Evolutionary conservation across 306 rosid genomes (phyloP).

Genomic region (Cucumis hystrix): DNA sequence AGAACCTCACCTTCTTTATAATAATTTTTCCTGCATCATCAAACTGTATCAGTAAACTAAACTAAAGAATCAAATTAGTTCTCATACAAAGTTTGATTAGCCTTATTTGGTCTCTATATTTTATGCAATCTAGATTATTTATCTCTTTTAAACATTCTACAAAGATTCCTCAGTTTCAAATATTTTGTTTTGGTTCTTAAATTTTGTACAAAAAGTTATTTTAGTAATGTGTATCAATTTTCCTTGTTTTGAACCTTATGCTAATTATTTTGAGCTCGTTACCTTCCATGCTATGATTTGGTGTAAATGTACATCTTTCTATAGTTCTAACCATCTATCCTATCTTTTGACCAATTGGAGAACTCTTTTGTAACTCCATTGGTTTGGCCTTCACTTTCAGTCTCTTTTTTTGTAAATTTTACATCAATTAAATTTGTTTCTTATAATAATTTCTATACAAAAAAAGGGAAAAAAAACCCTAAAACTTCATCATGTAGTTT

Average conservation of each 20-base stretch:
- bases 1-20: conserved; percentile 68
- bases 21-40: conserved; percentile 60
- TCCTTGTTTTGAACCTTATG: background rate
- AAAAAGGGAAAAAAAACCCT: too few relatives aligned
- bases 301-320: too few relatives aligned
- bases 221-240: background rate
- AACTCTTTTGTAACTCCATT: too few relatives aligned
- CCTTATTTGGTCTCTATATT: background rate
- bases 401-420: too few relatives aligned
- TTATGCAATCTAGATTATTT: background rate
- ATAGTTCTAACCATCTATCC: too few relatives aligned
- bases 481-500: background rate
- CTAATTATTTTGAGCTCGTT: too few relatives aligned
- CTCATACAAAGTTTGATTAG: background rate
- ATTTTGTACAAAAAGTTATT: background rate
- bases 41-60: background rate
- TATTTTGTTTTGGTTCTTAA: background rate
- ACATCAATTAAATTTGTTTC: too few relatives aligned
- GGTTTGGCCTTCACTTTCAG: too few relatives aligned
- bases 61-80: background rate
- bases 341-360: too few relatives aligned
- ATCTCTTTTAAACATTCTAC: background rate
- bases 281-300: too few relatives aligned
- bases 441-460: too few relatives aligned
- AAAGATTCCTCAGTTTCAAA: background rate